Evolutionary conservation across 2,329 filamentous ascomycete species (phyloP).

Genomic region (Colletotrichum tabaci): DNA sequence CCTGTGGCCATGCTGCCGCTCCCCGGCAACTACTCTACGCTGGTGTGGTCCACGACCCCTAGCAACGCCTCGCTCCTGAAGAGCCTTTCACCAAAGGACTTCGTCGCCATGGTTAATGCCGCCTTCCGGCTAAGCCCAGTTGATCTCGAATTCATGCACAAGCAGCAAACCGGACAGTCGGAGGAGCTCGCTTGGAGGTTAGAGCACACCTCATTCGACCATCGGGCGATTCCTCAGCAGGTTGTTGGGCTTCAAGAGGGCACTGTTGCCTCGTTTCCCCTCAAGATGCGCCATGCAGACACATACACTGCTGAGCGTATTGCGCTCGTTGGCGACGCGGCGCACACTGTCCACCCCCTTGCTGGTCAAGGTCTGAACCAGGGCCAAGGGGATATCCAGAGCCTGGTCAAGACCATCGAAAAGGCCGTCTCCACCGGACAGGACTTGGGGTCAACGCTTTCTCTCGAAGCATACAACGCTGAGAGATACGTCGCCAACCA

Average conservation of each 20-base stretch:
- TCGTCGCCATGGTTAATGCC: constrained; percentile 91
- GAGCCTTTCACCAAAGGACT: constrained; percentile 78
- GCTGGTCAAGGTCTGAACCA: constrained; percentile 96
- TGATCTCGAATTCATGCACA: constrained; percentile 89
- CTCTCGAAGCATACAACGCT: constrained; percentile 84
- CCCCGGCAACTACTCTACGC: constrained; percentile 84
- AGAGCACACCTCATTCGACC: constrained; percentile 74
- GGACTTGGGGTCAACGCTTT: constrained; percentile 85
- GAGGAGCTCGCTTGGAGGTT: constrained; percentile 90
- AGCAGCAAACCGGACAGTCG: constrained; percentile 68
- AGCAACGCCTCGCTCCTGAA: constrained; percentile 85
- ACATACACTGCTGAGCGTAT: constrained; percentile 93
- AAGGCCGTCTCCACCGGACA: constrained; percentile 86
- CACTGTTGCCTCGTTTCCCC: constrained; percentile 89
- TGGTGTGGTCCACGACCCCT: constrained; percentile 96
- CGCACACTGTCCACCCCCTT: constrained; percentile 94
- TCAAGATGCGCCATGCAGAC: constrained; percentile 93
- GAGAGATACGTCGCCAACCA: constrained; percentile 89
- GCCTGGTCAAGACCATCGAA: constrained; percentile 81
- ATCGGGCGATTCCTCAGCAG: constrained; percentile 73
- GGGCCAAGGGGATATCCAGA: constrained; percentile 89
- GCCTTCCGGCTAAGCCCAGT: constrained; percentile 86
- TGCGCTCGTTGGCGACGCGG: constrained; percentile 93
- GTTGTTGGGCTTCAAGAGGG: constrained; percentile 82
- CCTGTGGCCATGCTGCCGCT: constrained; percentile 93